Conservation (phyloP, 2,329 filamentous ascomycete genomes). For the Epichloe festucae region DNA sequence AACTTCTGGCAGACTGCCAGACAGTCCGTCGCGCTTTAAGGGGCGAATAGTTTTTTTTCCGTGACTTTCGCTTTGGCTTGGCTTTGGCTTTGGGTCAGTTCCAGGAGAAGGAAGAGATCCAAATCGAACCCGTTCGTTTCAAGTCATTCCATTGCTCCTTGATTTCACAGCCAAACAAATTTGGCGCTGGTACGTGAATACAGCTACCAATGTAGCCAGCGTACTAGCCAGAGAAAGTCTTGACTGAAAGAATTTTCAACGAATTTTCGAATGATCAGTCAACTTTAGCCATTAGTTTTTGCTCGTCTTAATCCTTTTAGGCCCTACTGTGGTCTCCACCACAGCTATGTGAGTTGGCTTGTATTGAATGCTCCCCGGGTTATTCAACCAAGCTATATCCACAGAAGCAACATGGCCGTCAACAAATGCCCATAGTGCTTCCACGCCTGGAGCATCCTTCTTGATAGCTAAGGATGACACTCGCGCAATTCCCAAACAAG, state of each 20-base stretch:
- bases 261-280: background rate
- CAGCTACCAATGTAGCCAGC: background rate
- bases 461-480: conserved; percentile 51
- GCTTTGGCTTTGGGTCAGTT: too few relatives aligned
- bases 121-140: too few relatives aligned
- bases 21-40: background rate
- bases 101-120: too few relatives aligned
- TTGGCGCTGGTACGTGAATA: too few relatives aligned
- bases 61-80: background rate
- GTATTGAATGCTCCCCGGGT: conserved; percentile 13
- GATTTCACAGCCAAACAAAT: too few relatives aligned
- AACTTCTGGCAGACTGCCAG: background rate
- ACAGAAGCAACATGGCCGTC: conserved; percentile 37
- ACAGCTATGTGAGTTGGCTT: conserved; percentile 21
- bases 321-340: conserved; percentile 22
- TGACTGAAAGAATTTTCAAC: background rate
- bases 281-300: background rate
- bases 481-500: conserved; percentile 45
- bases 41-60: background rate
- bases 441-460: conserved; percentile 41
- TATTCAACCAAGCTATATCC: conserved; percentile 38
- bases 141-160: too few relatives aligned
- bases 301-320: conserved; percentile 11
- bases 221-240: background rate
- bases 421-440: conserved; percentile 43